These are phyloP conservation scores for Rugonectria rugulosa DNA, from an alignment of 2,329 filamentous ascomycete genomes.

Conservation along the genomic window DNA sequence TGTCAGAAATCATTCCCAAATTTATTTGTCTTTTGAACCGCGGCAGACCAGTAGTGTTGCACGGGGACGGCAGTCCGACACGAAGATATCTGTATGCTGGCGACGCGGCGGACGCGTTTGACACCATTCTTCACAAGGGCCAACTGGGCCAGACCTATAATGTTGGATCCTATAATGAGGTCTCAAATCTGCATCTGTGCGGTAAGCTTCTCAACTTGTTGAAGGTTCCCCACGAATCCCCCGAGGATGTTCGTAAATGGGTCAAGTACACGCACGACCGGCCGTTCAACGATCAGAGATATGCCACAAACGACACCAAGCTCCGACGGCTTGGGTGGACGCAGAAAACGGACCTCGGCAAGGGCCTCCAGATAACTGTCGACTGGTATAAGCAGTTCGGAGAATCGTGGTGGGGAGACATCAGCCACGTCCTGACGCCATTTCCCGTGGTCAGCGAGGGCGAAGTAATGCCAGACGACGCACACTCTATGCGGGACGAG, in stretches of 20 bases:
- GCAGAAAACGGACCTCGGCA: constrained; percentile 69
- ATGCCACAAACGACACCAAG: constrained; percentile 75
- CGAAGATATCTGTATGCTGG: constrained; percentile 80
- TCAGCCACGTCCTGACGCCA: constrained; percentile 71
- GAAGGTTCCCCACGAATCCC: constrained; percentile 58
- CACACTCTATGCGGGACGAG: constrained; percentile 44
- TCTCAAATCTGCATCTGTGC: constrained; percentile 77
- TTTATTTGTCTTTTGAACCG: constrained; percentile 77
- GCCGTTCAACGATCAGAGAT: constrained; percentile 79
- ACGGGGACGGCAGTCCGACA: constrained; percentile 78
- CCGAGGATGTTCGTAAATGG: constrained; percentile 66
- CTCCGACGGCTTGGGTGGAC: constrained; percentile 73
- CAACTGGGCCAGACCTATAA: constrained; percentile 81
- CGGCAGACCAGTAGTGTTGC: constrained; percentile 71
- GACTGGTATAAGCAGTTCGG: constrained; percentile 74
- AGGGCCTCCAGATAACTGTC: constrained; percentile 70
- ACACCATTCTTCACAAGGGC: constrained; percentile 83
- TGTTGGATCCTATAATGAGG: constrained; percentile 78
- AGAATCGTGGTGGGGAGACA: constrained; percentile 76
- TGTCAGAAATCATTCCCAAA: constrained; percentile 80
- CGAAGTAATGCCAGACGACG: constrained; percentile 61
- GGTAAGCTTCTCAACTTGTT: constrained; percentile 69
- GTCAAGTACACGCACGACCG: constrained; percentile 80
- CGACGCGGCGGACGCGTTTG: constrained; percentile 82
- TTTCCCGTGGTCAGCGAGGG: constrained; percentile 68